These are phyloP conservation scores for Wickerhamomyces sp. DNA, from an alignment of 1,139 yeast genomes.

Conservation along the genomic window DNA sequence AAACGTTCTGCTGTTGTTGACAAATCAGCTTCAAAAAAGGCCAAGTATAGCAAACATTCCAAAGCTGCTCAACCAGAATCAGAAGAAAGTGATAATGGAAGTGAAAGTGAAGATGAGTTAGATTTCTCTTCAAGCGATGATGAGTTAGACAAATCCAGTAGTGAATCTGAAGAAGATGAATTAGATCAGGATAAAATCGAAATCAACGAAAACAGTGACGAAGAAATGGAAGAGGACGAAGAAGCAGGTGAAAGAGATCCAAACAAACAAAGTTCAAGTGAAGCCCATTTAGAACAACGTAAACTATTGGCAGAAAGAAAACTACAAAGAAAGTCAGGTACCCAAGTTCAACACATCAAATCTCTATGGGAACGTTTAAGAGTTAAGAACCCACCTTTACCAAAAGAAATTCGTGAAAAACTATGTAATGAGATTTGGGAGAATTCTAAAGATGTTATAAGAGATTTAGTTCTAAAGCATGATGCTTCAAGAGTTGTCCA, in stretches of 20 bases:
- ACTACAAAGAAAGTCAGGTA: constrained; percentile 79
- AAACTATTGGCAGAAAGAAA: constrained; percentile 77
- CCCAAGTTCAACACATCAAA: constrained; percentile 80
- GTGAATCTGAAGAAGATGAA: constrained; percentile 24
- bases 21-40: constrained; percentile 13
- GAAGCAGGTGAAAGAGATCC: constrained; percentile 22
- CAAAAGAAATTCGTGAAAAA: constrained; percentile 73
- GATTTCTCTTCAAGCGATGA: constrained; percentile 21
- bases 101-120: constrained; percentile 17
- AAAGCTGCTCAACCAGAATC: neutral
- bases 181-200: constrained; percentile 22
- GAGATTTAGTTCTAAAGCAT: constrained; percentile 87
- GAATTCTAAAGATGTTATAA: constrained; percentile 67
- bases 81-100: constrained; percentile 16
- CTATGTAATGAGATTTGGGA: constrained; percentile 84
- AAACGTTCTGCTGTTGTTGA: constrained; percentile 17
- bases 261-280: constrained; percentile 49
- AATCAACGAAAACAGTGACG: constrained; percentile 25
- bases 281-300: constrained; percentile 81
- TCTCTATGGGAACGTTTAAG: constrained; percentile 87
- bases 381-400: constrained; percentile 78
- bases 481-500: constrained; percentile 97
- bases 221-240: constrained; percentile 22
- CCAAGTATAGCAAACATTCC: constrained; percentile 7
- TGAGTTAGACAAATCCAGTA: constrained; percentile 20